Conservation (phyloP, 179 eudicot genomes). For the Corrigiola litoralis region DNA sequence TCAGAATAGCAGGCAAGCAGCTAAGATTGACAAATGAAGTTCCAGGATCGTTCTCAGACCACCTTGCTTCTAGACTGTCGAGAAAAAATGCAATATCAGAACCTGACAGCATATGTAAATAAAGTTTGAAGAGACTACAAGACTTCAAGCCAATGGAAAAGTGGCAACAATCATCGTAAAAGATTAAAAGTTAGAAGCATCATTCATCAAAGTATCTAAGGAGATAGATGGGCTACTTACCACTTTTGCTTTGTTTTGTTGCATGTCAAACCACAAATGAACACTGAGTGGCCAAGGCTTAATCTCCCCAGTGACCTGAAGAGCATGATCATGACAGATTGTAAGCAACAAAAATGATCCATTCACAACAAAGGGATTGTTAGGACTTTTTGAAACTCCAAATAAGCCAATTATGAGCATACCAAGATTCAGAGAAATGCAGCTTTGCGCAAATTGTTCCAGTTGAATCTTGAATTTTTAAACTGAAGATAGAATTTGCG, state of each 20-base stretch:
- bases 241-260: constrained; percentile 40
- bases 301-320: constrained; percentile 84
- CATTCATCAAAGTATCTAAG: neutral
- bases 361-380: neutral
- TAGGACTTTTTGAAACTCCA: neutral
- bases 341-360: constrained; percentile 7
- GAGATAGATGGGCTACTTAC: constrained; percentile 32
- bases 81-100: constrained; percentile 15
- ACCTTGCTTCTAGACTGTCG: constrained; percentile 70
- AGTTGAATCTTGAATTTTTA: constrained; percentile 68
- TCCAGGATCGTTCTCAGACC: constrained; percentile 68
- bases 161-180: too few species aligned
- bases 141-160: too few species aligned
- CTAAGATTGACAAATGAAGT: constrained; percentile 71
- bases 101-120: neutral
- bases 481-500: constrained; percentile 33
- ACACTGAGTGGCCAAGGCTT: constrained; percentile 70
- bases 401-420: constrained; percentile 12
- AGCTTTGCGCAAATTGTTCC: constrained; percentile 73
- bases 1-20: constrained; percentile 83
- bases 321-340: constrained; percentile 12
- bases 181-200: neutral
- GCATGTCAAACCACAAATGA: constrained; percentile 73
- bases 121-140: neutral
- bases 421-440: constrained; percentile 70